These are phyloP conservation scores for Tetraselmis chui DNA, from an alignment of 139 green algal species.

Conservation along the genomic window DNA sequence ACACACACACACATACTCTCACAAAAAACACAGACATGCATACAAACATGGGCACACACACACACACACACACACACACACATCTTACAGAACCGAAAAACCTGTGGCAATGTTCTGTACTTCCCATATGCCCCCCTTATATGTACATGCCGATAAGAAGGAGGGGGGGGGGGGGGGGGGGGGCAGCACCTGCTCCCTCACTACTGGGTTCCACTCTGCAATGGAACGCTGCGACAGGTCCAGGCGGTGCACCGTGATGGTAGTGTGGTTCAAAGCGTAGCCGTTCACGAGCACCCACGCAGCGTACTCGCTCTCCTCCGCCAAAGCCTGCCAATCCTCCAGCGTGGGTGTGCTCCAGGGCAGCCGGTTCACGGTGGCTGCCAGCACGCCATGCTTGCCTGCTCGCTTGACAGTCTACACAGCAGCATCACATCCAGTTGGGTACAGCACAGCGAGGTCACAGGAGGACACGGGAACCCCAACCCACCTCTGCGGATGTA, in stretches of 20 bases:
- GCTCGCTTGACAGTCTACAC: background rate
- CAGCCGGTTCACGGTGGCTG: background rate
- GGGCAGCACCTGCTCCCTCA: background rate
- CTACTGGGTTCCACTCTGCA: background rate
- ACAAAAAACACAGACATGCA: no score
- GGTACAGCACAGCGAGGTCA: no score
- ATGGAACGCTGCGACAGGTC: background rate
- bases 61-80: no score
- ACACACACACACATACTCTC: no score
- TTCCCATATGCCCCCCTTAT: no score
- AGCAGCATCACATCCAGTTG: no score
- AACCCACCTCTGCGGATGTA: background rate
- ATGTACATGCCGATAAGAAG: no score
- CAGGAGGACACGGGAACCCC: no score
- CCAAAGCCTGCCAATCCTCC: conserved; percentile 35
- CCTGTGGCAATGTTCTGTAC: no score
- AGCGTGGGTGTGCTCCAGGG: conserved; percentile 39
- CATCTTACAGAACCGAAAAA: no score
- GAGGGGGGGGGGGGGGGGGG: no score
- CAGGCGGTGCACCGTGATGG: conserved; percentile 65
- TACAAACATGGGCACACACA: no score
- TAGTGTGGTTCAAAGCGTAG: conserved; percentile 76
- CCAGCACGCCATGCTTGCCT: background rate
- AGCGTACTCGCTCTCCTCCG: conserved; percentile 54
- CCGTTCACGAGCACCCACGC: conserved; percentile 75